phyloP scores from a whole-genome alignment of 1,284 basidiomycete genomes.

The Chalciporus sp. region DNA sequence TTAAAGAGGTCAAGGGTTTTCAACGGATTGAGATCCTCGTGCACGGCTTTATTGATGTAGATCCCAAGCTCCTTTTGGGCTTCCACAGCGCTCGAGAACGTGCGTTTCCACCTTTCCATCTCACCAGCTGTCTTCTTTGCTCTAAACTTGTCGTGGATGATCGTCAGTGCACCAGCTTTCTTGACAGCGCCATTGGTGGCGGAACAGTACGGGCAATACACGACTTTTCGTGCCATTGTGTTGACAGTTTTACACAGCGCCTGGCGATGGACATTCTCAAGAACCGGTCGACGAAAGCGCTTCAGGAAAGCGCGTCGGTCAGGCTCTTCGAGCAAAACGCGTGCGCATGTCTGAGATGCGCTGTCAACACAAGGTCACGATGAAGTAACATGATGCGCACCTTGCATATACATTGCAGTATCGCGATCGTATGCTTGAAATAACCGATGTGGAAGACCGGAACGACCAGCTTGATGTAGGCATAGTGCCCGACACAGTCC shows the following conservation, averaged over 20 bases:
- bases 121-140: conserved; percentile 93
- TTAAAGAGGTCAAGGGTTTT: conserved; percentile 94
- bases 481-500: conserved; percentile 98
- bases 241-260: conserved; percentile 90
- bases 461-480: conserved; percentile 94
- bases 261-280: conserved; percentile 94
- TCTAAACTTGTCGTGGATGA: conserved; percentile 97
- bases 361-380: conserved; percentile 5
- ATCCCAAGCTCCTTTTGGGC: conserved; percentile 86
- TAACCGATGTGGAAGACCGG: conserved; percentile 99
- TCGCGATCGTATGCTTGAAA: conserved; percentile 93
- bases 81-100: conserved; percentile 83
- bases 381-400: conserved; percentile 43
- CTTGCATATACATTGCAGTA: conserved; percentile 97
- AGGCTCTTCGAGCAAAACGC: conserved; percentile 89
- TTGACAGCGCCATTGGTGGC: conserved; percentile 96
- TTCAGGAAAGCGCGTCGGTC: conserved; percentile 86
- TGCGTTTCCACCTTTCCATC: conserved; percentile 86
- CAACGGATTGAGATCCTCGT: conserved; percentile 94
- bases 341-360: conserved; percentile 79
- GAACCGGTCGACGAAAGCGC: conserved; percentile 85
- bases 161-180: conserved; percentile 93
- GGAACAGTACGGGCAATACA: conserved; percentile 93
- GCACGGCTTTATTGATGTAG: conserved; percentile 87
- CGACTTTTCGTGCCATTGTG: conserved; percentile 83